Evolutionary conservation across 2,329 filamentous ascomycete species (phyloP), one percentile per base, ranked within the genome.

Genomic region (Ceratocystis destructans): DNA sequence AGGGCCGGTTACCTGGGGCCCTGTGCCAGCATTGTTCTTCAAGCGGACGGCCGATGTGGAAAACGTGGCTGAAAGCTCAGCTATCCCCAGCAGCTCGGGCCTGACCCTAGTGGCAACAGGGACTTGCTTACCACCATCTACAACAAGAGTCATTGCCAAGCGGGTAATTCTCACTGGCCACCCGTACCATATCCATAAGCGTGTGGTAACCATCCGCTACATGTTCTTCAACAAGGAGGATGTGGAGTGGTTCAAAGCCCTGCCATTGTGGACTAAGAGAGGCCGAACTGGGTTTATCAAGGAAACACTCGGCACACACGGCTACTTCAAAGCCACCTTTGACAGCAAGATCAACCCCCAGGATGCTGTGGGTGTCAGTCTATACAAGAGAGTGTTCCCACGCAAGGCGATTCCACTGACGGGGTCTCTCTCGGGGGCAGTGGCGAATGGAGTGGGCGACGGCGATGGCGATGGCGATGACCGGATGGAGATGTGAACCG

Each of bases 311-410:
- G 94, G 94, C 71, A 99, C 94, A 45, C 94, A 99, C 76, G 94
- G 94, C n/a, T 99, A 99, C 79, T 97, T 97, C 83, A 99, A 99
- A 81, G 94, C 94, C 12, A 96, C 88, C 1, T 99, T 99, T 78
- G 95, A 99, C 75, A 90, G 87, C 12, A 89, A 88, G 74, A 93
- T 99, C 75, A 97, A 96, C 76, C 92, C 94, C 1, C 89, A 96
- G 77, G 94, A 99, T 77, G 87, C 91, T 2, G 86, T 99, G 61
- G 94, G 90, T 62, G 88, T 97, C 69, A 96, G 90, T 77, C 74
- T 94, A 72, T 94, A 93, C 74, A 94, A 94, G 82, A 79, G 89
- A 25, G 85, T 93, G 68, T 94, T 87, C 82, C 94, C 94, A 6
- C 81, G 92, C 67, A 80, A 80, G 69, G 86, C 90, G 20, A 73